A percentile compares a stretch with the other conserved stretches of the same genome.
These are phyloP conservation scores for Myriosclerotinia duriaeana DNA, from an alignment of 2,329 filamentous ascomycete species.

Conservation along the genomic window DNA sequence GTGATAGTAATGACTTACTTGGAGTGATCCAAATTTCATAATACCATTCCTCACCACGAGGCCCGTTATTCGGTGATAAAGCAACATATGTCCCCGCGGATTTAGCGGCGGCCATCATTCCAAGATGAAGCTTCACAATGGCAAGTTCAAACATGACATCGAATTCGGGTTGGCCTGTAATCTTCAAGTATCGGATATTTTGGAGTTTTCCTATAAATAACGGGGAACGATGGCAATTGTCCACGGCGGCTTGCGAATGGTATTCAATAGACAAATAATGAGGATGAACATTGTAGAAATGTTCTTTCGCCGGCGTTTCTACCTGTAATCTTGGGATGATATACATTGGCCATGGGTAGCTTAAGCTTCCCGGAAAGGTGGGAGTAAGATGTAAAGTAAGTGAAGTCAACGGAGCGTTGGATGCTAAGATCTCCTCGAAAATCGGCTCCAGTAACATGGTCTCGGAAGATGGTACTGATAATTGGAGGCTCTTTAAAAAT, in stretches of 20 bases:
- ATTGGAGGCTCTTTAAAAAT: slow-evolving; percentile 18
- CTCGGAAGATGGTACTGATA: slow-evolving; percentile 18
- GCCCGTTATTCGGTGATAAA: slow-evolving; percentile 22
- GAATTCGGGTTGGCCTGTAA: slow-evolving; percentile 21
- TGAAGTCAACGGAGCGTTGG: slow-evolving; percentile 15
- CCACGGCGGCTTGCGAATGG: slow-evolving; percentile 20
- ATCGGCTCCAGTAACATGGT: slow-evolving; percentile 13
- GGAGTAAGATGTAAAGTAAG: slow-evolving; percentile 15
- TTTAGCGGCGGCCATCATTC: slow-evolving; percentile 21
- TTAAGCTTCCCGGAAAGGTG: slow-evolving; percentile 19
- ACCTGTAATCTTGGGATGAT: slow-evolving; percentile 15
- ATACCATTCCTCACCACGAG: slow-evolving; percentile 20
- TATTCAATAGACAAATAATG: slow-evolving; percentile 17
- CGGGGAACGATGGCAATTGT: slow-evolving; percentile 14
- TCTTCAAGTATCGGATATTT: slow-evolving; percentile 18
- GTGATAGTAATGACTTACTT: slow-evolving; percentile 12
- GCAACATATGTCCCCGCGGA: slow-evolving; percentile 2
- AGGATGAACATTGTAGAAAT: slow-evolving; percentile 20
- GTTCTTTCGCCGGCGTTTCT: slow-evolving; percentile 18
- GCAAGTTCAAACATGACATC: slow-evolving; percentile 19
- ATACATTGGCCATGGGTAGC: slow-evolving; percentile 21
- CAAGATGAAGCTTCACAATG: slow-evolving; percentile 21
- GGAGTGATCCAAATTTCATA: slow-evolving; percentile 23
- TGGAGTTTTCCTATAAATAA: slow-evolving; percentile 20
- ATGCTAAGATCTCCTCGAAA: slow-evolving; percentile 13